Evolutionary conservation across 1,284 basidiomycete species (phyloP).

Genomic region (Moesziomyces antarcticus): DNA sequence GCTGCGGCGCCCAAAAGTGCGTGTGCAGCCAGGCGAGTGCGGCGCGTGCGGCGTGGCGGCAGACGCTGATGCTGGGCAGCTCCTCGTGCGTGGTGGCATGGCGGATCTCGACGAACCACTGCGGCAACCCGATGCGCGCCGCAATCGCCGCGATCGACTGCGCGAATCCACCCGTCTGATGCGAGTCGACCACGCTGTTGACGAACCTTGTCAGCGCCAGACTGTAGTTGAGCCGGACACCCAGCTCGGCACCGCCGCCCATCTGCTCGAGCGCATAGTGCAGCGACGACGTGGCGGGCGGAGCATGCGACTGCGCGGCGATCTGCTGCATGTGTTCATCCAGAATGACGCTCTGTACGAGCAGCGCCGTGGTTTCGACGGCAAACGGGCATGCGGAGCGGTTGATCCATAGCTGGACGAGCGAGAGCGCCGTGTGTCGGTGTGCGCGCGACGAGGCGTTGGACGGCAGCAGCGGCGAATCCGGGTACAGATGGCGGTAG

Average conservation of each 20-base stretch:
- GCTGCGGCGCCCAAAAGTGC: conserved; percentile 57
- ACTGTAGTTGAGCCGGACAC: conserved; percentile 51
- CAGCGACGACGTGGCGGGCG: background rate
- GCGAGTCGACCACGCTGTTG: conserved; percentile 84
- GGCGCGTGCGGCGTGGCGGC: conserved; percentile 77
- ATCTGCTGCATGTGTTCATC: conserved; percentile 52
- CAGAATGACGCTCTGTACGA: conserved; percentile 52
- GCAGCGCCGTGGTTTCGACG: conserved; percentile 60
- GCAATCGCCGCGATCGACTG: conserved; percentile 90
- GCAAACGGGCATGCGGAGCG: conserved; percentile 62
- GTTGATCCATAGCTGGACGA: conserved; percentile 61
- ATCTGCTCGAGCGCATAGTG: conserved; percentile 43
- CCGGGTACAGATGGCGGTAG: conserved; percentile 45
- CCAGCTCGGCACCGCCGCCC: conserved; percentile 40
- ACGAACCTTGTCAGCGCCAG: conserved; percentile 74
- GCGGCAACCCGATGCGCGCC: conserved; percentile 82
- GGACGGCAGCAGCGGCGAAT: conserved; percentile 15
- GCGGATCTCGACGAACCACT: conserved; percentile 90
- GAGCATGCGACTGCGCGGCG: background rate
- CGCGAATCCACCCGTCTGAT: conserved; percentile 82
- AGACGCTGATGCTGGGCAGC: conserved; percentile 82
- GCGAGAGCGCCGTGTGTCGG: conserved; percentile 29
- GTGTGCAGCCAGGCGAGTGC: conserved; percentile 60
- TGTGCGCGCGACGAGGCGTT: conserved; percentile 10
- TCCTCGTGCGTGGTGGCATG: conserved; percentile 97